Conservation (phyloP, 1,284 basidiomycete genomes). For the Sporisorium iseilematis-ciliati region DNA sequence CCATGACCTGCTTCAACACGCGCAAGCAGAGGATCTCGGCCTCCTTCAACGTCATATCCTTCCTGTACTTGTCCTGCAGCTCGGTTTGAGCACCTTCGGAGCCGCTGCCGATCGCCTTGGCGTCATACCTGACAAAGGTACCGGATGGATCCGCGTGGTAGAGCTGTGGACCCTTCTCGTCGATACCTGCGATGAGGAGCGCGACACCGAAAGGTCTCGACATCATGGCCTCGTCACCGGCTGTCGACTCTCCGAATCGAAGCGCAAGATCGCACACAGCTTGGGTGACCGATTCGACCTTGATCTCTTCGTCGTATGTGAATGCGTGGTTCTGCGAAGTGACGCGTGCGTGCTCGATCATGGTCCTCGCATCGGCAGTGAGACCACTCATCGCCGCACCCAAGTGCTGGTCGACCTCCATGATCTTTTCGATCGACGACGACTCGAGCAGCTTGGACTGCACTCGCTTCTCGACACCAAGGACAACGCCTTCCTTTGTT, state of each 20-base stretch:
- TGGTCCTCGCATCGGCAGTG: conserved; percentile 97
- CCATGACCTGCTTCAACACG: conserved; percentile 99
- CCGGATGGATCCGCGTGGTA: conserved; percentile 97
- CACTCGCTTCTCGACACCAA: conserved; percentile 98
- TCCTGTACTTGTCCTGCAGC: conserved; percentile 97
- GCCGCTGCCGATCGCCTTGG: conserved; percentile 98
- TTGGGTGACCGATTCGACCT: conserved; percentile 85
- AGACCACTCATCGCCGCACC: conserved; percentile 99
- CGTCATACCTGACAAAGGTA: conserved; percentile 95
- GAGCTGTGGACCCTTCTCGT: conserved; percentile 94
- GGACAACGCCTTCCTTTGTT: conserved; percentile 84
- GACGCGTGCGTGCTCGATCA: conserved; percentile 99
- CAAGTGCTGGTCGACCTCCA: conserved; percentile 97
- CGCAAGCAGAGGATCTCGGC: conserved; percentile 87
- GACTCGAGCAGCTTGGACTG: conserved; percentile 96
- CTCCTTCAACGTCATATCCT: conserved; percentile 93
- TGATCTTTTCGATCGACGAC: conserved; percentile 98
- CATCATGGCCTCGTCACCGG: conserved; percentile 97
- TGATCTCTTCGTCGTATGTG: conserved; percentile 96
- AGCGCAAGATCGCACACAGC: conserved; percentile 97
- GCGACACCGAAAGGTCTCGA: conserved; percentile 93
- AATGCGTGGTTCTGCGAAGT: conserved; percentile 91
- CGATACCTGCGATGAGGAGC: conserved; percentile 93
- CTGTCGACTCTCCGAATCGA: conserved; percentile 96
- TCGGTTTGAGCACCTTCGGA: conserved; percentile 97